These are phyloP conservation scores for Lactifluus subvellereus DNA, from an alignment of 768 basidiomycete species.

Conservation along the genomic window DNA sequence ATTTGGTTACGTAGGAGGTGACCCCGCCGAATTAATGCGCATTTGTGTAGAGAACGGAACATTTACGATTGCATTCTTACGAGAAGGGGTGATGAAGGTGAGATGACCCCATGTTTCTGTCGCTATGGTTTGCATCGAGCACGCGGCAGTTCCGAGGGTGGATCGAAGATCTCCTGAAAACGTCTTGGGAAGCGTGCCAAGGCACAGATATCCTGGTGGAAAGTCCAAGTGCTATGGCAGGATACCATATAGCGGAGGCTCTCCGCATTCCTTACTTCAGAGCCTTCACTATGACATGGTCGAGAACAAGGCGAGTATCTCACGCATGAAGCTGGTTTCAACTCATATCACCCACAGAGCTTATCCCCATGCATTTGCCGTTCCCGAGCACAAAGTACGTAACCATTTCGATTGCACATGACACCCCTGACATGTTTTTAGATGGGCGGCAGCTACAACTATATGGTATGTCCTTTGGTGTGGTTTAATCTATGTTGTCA, in stretches of 20 bases:
- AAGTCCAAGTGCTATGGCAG: slow-evolving; percentile 96
- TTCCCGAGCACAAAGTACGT: slow-evolving; percentile 85
- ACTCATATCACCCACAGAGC: slow-evolving; percentile 46
- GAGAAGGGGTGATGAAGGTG: slow-evolving; percentile 84
- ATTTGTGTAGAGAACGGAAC: slow-evolving; percentile 98
- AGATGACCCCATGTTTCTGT: slow-evolving; percentile 11
- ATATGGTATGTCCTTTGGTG: slow-evolving; percentile 61
- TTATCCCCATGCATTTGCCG: slow-evolving; percentile 97
- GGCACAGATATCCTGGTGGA: slow-evolving; percentile 90
- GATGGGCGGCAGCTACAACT: slow-evolving; percentile 98
- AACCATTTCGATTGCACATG: neutral
- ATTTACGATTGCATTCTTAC: slow-evolving; percentile 92
- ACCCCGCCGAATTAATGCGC: slow-evolving; percentile 95
- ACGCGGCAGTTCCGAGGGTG: slow-evolving; percentile 82
- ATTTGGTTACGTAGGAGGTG: slow-evolving; percentile 90
- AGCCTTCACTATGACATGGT: slow-evolving; percentile 98
- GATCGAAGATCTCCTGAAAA: slow-evolving; percentile 92
- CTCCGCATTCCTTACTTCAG: slow-evolving; percentile 89
- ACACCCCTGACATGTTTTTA: slow-evolving; percentile 29
- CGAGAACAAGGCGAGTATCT: slow-evolving; percentile 65
- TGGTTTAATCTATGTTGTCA: slow-evolving; percentile 10
- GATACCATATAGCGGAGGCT: slow-evolving; percentile 95
- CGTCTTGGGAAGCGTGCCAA: slow-evolving; percentile 96
- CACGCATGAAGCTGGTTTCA: neutral
- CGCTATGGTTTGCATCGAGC: slow-evolving; percentile 9